phyloP scores from a whole-genome alignment of 345 rosid genomes.

The Sonneratia alba region DNA sequence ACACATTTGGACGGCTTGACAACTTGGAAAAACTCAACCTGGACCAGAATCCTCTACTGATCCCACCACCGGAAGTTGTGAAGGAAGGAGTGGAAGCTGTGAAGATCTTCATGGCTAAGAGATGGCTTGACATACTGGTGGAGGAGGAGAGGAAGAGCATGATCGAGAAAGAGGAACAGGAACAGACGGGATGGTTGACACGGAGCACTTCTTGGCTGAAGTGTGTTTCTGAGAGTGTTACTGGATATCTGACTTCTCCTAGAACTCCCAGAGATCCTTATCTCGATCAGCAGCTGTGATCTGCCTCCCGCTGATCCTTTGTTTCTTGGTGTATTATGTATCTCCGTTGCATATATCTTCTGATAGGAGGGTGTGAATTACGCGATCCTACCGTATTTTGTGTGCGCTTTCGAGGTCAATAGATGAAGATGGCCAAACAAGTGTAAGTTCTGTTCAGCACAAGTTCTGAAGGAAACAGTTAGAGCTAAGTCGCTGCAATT shows the following conservation, averaged over 20 bases:
- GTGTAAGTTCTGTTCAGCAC: no score
- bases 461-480: no score
- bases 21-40: constrained; percentile 55
- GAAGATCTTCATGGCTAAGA: constrained; percentile 60
- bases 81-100: constrained; percentile 68
- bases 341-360: no score
- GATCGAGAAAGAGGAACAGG: constrained; percentile 40
- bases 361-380: no score
- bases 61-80: constrained; percentile 55
- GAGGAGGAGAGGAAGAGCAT: constrained; percentile 56
- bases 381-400: no score
- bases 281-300: constrained; percentile 69
- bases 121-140: constrained; percentile 56
- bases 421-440: no score
- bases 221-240: constrained; percentile 31
- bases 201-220: constrained; percentile 79
- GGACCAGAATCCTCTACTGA: constrained; percentile 62
- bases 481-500: no score
- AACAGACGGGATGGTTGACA: constrained; percentile 62
- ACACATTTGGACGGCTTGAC: constrained; percentile 72
- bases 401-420: no score
- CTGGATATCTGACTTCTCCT: constrained; percentile 35
- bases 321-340: background rate
- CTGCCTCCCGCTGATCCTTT: background rate
- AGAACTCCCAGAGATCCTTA: constrained; percentile 44